Evolutionary conservation across 352 stramenopile species (phyloP), one percentile per base, ranked within the genome.

Genomic region (Phytophthora chlamydospora): DNA sequence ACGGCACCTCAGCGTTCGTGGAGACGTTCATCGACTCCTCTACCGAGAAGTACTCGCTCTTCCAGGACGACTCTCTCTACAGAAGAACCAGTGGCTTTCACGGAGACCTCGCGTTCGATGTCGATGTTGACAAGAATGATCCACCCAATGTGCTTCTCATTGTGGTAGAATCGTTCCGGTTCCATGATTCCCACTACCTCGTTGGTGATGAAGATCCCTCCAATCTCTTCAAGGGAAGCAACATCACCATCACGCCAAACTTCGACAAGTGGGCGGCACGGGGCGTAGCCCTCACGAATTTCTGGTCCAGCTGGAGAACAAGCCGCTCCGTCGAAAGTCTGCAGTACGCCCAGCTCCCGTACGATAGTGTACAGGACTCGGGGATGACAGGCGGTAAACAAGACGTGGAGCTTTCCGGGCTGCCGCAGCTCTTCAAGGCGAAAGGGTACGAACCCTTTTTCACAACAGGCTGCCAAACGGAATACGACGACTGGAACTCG

Each of bases 281-380:
- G 4, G 75, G 75, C 24, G 56, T 89, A 8, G 73, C 75, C 1
- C 78, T 89, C 46, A 65, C 46, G 9, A 89, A 87, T 33, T 64
- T 87, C 38, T 89, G 80, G 77, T 89, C 80, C 9, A 87, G 75
- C 41, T 87, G 69, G 67, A 49, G 66, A 11, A 87, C 80, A 13
- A 89, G 77, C 66, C 75, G 80, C 2, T 85, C 80, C 0, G 32
- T 89, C 0, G 77, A 87, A 49, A 85, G 75, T 39, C 72, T 85
- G 31, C 36, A 85, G 19, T 89, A 76, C 47, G 80, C 59, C 0
- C 77, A 89, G 43, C 35, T 89, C 7, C 64, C 76, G 5, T 82
- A 77, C 40, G 69, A 87, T 32, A 73, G 61, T 32, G 53, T 77
- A 13, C 39, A 57, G 0, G 52, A 83, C 42, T 73, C 73, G 0